Evolutionary conservation across 768 basidiomycete species (phyloP), one percentile per base, ranked within the genome.

Genomic region (Pilatotrama ljubarskyi): DNA sequence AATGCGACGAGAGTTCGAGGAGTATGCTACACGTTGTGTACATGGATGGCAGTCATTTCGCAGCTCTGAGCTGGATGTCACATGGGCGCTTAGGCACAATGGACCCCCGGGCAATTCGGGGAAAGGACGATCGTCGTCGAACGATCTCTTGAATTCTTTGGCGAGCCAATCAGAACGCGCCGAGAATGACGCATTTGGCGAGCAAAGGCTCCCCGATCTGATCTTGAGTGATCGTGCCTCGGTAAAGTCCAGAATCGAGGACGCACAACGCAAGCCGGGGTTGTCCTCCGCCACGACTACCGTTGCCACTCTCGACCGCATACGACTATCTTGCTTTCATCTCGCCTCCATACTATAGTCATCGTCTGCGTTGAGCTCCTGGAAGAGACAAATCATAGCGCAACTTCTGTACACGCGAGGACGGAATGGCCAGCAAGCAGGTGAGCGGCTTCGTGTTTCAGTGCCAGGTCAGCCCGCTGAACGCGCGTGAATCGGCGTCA

Each of bases 401-500:
- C 29, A 10, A 10, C 4, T 9, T 46, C 17, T 18, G 51, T 42
- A 24, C 5, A 18, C 24, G 13, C 13, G 13, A n/a, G 8, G 13
- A 52, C 14, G 52, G 40, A 9, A 88, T 88, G 87, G 84, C 87
- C 60, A 84, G 82, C 72, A 87, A 80, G 75, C 84, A 86, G 82
- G 87, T 84, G 58, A 57, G 78, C 56, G 49, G 38, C 46, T 20
- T 48, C 18, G 24, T 51, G 18, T 54, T 14, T 18, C 20, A 32
- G 20, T 6, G 46, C 29, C 55, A 26, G 52, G 18, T n/a, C 25
- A 35, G 13, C 22, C 17, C 26, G 43, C 38, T 56, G 36, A 58
- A 36, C 42, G 35, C 44, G 54, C 42, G 55, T 40, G 48, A 58
- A 66, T n/a, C 41, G 55, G 53, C 55, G 46, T 52, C 51, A 92